These are phyloP conservation scores for Diatrype stigma DNA, from an alignment of 2,329 filamentous ascomycete genomes.

Conservation along the genomic window DNA sequence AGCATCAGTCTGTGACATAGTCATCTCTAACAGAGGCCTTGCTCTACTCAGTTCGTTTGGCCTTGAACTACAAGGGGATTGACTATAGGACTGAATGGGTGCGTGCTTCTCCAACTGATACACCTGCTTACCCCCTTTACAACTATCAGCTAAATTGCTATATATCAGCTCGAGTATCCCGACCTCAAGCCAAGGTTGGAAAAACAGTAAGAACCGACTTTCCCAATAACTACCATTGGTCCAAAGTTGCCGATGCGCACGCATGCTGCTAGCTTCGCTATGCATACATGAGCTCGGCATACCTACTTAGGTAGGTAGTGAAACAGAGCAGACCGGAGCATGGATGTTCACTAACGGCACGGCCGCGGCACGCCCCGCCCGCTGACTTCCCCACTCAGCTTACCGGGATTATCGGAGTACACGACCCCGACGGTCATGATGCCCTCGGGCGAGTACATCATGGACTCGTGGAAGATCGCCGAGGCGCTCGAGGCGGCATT, in stretches of 20 bases:
- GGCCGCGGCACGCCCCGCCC: too few relatives aligned
- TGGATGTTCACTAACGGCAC: conserved; percentile 1
- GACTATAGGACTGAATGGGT: conserved; percentile 66
- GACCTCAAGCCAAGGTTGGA: conserved; percentile 55
- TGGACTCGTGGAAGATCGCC: conserved; percentile 62
- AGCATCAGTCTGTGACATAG: background rate
- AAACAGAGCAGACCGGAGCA: too few relatives aligned
- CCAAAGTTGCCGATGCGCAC: too few relatives aligned
- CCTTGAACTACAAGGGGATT: conserved; percentile 64
- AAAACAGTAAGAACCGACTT: conserved; percentile 40
- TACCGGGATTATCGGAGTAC: conserved; percentile 33
- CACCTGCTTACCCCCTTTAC: background rate
- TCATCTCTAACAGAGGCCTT: conserved; percentile 8
- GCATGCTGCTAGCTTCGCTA: too few relatives aligned
- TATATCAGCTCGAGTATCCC: conserved; percentile 55
- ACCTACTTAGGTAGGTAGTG: too few relatives aligned
- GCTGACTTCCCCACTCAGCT: conserved; percentile 38
- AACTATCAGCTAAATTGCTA: conserved; percentile 1
- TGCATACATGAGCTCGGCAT: too few relatives aligned
- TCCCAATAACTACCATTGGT: conserved; percentile 1
- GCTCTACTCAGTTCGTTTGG: conserved; percentile 49
- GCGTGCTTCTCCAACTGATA: conserved; percentile 1
- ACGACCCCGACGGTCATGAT: conserved; percentile 32
- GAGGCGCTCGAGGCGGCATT: conserved; percentile 53
- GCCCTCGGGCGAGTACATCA: conserved; percentile 52